Conservation (phyloP, 2,329 filamentous ascomycete genomes). For the Ophiostoma sp. region DNA sequence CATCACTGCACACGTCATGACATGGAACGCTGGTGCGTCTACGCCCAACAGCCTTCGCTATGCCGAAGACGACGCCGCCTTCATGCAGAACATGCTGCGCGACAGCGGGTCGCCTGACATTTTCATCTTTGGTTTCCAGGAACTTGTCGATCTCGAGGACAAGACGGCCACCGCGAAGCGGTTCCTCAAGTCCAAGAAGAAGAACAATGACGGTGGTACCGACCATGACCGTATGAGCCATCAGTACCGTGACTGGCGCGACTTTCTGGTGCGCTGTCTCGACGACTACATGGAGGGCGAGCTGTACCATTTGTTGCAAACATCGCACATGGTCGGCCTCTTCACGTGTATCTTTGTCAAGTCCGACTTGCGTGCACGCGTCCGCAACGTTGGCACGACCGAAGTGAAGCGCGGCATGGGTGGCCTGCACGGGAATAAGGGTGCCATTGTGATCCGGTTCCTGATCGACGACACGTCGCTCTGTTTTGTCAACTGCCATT, state of each 20-base stretch:
- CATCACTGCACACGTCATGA: slow-evolving; percentile 73
- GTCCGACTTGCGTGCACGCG: slow-evolving; percentile 65
- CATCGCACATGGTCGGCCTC: slow-evolving; percentile 81
- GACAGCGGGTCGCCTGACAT: slow-evolving; percentile 68
- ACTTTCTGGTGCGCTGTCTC: slow-evolving; percentile 75
- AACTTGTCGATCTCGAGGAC: slow-evolving; percentile 95
- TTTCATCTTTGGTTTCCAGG: slow-evolving; percentile 92
- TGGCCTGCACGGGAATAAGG: slow-evolving; percentile 93
- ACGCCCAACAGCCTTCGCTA: slow-evolving; percentile 79
- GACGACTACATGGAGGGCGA: slow-evolving; percentile 78
- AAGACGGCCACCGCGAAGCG: slow-evolving; percentile 97
- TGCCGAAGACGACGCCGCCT: slow-evolving; percentile 62
- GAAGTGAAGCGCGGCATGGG: slow-evolving; percentile 97
- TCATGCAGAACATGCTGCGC: slow-evolving; percentile 74
- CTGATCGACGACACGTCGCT: slow-evolving; percentile 87
- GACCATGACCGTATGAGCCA: slow-evolving; percentile 92
- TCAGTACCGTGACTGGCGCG: slow-evolving; percentile 93
- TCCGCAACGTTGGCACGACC: slow-evolving; percentile 69
- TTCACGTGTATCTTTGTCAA: slow-evolving; percentile 97
- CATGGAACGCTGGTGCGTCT: slow-evolving; percentile 95
- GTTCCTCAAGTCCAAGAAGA: slow-evolving; percentile 82
- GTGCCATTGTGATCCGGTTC: slow-evolving; percentile 86
- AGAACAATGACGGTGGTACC: slow-evolving; percentile 66
- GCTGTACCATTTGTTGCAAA: slow-evolving; percentile 80
- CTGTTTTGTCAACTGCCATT: slow-evolving; percentile 95